These are phyloP conservation scores for Dendrothele bispora DNA, from an alignment of 768 basidiomycete genomes.

Conservation along the genomic window DNA sequence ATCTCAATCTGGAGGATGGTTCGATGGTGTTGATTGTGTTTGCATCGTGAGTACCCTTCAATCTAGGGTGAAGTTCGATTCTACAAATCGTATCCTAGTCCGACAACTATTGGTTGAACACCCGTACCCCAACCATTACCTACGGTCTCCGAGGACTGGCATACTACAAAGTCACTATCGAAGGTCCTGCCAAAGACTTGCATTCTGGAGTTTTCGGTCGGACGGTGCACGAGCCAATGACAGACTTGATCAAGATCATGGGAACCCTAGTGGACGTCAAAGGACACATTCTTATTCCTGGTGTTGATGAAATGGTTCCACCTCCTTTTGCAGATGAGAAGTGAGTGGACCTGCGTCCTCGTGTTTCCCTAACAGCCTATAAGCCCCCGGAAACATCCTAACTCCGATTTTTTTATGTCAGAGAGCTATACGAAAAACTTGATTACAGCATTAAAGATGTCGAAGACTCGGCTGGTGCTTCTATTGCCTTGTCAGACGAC, in stretches of 20 bases:
- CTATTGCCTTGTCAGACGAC: constrained; percentile 72
- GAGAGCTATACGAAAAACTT: constrained; percentile 69
- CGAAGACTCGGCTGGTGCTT: constrained; percentile 71
- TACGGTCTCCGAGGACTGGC: constrained; percentile 88
- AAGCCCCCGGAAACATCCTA: no score
- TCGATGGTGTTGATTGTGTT: constrained; percentile 86
- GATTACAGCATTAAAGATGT: constrained; percentile 76
- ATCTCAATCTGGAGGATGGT: constrained; percentile 72
- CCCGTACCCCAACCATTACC: constrained; percentile 76
- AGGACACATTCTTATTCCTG: constrained; percentile 87
- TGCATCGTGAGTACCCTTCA: constrained; percentile 69
- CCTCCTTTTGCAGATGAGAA: constrained; percentile 72
- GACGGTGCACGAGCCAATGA: constrained; percentile 90
- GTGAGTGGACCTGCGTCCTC: constrained; percentile 32
- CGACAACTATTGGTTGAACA: constrained; percentile 94
- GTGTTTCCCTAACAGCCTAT: constrained; percentile 1
- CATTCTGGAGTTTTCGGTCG: constrained; percentile 89
- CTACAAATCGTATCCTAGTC: constrained; percentile 42
- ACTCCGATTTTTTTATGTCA: constrained; percentile 22
- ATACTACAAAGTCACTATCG: constrained; percentile 81
- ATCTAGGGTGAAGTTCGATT: no score
- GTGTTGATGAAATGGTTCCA: constrained; percentile 82
- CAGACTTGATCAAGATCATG: constrained; percentile 83
- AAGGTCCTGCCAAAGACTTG: constrained; percentile 84
- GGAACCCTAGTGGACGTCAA: constrained; percentile 76